phyloP scores from a whole-genome alignment of 2,329 filamentous ascomycete genomes.

The Cercospora beticola region DNA sequence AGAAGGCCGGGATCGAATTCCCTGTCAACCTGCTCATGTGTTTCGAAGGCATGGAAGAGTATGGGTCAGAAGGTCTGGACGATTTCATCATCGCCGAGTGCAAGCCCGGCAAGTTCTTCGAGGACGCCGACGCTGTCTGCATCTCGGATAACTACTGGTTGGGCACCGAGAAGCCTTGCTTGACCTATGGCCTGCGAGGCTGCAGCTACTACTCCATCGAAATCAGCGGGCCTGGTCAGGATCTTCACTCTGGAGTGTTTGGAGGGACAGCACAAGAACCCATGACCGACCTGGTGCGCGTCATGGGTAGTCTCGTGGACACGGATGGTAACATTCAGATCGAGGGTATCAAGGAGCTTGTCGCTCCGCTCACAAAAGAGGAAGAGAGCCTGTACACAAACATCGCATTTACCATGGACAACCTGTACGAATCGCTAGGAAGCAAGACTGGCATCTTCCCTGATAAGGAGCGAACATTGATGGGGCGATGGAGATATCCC shows the following conservation, averaged over 20 bases:
- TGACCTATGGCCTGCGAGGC: slow-evolving; percentile 94
- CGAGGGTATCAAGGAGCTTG: slow-evolving; percentile 89
- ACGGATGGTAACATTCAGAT: slow-evolving; percentile 90
- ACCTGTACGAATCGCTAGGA: slow-evolving; percentile 86
- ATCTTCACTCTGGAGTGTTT: slow-evolving; percentile 95
- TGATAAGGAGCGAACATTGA: slow-evolving; percentile 88
- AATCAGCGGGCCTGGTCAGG: slow-evolving; percentile 84
- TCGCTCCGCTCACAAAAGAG: slow-evolving; percentile 81
- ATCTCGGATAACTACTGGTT: slow-evolving; percentile 99
- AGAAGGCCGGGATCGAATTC: slow-evolving; percentile 90
- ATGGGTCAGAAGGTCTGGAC: slow-evolving; percentile 92
- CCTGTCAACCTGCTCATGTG: slow-evolving; percentile 98
- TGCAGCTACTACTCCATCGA: slow-evolving; percentile 97
- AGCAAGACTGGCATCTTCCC: slow-evolving; percentile 82
- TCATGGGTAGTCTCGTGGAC: slow-evolving; percentile 83
- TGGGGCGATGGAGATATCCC: slow-evolving; percentile 94
- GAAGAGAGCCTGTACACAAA: slow-evolving; percentile 84
- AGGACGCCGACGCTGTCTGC: slow-evolving; percentile 91
- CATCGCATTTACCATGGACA: slow-evolving; percentile 96
- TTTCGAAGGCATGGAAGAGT: slow-evolving; percentile 99
- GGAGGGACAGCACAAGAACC: slow-evolving; percentile 95
- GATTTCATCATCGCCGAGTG: slow-evolving; percentile 90
- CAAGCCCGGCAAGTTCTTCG: slow-evolving; percentile 77
- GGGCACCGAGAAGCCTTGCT: slow-evolving; percentile 94
- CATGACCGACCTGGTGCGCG: slow-evolving; percentile 89